Percentiles rank a stretch among this genome's conserved stretches.
These are phyloP conservation scores for Tremellales sp. DNA, from an alignment of 1,284 basidiomycete genomes.

Conservation along the genomic window DNA sequence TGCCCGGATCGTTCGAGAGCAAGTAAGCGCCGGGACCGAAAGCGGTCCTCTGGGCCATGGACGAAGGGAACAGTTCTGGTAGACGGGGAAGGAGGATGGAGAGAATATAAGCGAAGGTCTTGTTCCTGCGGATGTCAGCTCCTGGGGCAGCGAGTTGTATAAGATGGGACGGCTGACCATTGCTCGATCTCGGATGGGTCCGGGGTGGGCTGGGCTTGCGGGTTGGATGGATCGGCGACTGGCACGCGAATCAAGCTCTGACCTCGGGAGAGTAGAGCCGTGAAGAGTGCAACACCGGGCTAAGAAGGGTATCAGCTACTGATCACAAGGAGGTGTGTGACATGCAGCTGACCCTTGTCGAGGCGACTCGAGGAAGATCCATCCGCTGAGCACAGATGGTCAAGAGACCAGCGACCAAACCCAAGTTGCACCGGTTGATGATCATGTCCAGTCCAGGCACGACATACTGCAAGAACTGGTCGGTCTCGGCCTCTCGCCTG, in stretches of 20 bases:
- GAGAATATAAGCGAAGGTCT: constrained; percentile 80
- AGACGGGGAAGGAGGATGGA: constrained; percentile 71
- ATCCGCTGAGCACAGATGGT: constrained; percentile 79
- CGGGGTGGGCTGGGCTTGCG: constrained; percentile 47
- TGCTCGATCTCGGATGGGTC: constrained; percentile 71
- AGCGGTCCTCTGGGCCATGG: constrained; percentile 60
- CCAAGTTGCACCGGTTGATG: constrained; percentile 66
- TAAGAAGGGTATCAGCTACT: constrained; percentile 42
- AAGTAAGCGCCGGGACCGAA: constrained; percentile 54
- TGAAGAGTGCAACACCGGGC: constrained; percentile 90
- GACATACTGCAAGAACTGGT: constrained; percentile 80
- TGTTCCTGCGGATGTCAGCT: constrained; percentile 56
- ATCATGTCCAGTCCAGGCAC: constrained; percentile 82
- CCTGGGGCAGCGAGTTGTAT: not conserved
- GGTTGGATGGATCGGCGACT: constrained; percentile 52
- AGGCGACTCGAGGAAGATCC: constrained; percentile 65
- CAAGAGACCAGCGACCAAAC: constrained; percentile 80
- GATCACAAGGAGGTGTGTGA: constrained; percentile 45
- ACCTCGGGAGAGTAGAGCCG: constrained; percentile 85
- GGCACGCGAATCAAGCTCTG: constrained; percentile 79
- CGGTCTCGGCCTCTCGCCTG: constrained; percentile 82
- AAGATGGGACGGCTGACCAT: constrained; percentile 59
- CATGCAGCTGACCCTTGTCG: constrained; percentile 59
- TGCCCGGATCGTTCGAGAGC: constrained; percentile 68
- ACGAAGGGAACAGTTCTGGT: constrained; percentile 81